Evolutionary conservation across 192 early-diverging fungal species (phyloP).

Genomic region (Backusella tuberculispora): DNA sequence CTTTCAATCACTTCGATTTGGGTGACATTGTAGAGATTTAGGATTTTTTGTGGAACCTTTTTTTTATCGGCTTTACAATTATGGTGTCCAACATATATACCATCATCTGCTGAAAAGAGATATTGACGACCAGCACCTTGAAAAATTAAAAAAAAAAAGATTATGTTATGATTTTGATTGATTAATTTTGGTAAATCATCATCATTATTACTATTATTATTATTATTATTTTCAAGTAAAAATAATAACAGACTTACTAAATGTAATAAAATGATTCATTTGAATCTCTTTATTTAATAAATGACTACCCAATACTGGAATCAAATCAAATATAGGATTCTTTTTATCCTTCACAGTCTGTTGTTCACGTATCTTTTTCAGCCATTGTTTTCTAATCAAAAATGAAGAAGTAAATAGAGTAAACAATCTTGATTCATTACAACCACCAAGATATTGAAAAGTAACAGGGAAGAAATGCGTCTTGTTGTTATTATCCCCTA

Average conservation of each 20-base stretch:
- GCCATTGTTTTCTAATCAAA: conserved; percentile 80
- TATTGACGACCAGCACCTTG: conserved; percentile 58
- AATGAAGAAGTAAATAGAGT: conserved; percentile 76
- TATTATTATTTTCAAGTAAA: no score
- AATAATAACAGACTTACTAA: conserved; percentile 41
- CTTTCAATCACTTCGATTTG: conserved; percentile 89
- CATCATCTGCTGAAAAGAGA: conserved; percentile 80
- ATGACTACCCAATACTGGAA: conserved; percentile 48
- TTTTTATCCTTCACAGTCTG: conserved; percentile 48
- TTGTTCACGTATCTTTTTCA: conserved; percentile 75
- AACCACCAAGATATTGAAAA: conserved; percentile 73
- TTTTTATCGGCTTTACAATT: conserved; percentile 43
- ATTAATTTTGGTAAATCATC: neutral
- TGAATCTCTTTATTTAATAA: conserved; percentile 47
- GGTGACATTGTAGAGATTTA: conserved; percentile 74
- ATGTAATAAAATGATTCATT: conserved; percentile 59
- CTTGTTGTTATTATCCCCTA: neutral
- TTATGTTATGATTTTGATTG: no score
- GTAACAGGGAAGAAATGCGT: conserved; percentile 72
- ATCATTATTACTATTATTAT: no score
- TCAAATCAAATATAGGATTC: conserved; percentile 55
- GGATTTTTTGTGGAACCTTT: conserved; percentile 46
- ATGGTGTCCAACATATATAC: conserved; percentile 71
- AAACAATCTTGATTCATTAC: conserved; percentile 48
- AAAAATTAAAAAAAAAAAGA: neutral